Evolutionary conservation across 2,329 filamentous ascomycete genomes (phyloP), one percentile per base, ranked within the genome.

Genomic region (Celoporthe dispersa): DNA sequence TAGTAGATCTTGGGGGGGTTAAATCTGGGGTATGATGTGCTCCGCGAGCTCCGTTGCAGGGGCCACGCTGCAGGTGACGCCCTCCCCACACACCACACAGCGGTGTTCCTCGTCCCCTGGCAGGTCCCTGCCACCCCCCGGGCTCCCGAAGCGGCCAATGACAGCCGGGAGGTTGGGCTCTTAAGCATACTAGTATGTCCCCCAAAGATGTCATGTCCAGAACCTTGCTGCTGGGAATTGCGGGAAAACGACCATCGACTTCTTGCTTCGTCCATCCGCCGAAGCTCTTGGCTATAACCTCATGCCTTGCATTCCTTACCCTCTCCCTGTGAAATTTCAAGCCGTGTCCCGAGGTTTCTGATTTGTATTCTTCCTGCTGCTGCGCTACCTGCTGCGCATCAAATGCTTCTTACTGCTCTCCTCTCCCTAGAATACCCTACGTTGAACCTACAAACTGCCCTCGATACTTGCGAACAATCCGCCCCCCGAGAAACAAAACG

Each of bases 51-150:
- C 44, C 44, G 22, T 48, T 28, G 28, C 51, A 55, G 51, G 51
- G 51, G 51, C n/a, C n/a, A 16, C 53, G 25, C 53, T 57, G 53
- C 53, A 60, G 57, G 57, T 60, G 57, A 60, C 33, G 44, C 22
- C 14, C 14, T 37, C 57, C 33, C 57, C 57, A 37, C 57, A n/a
- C 37, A 7, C 37, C 7, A 39, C 37, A 7, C 25, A 28, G 57
- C 31, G 16, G 57, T 60, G 31, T 22, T n/a, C 6, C 22, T n/a
- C n/a, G n/a, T n/a, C 31, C 57, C 33, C 57, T 60, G 57, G 31
- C 16, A 19, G 57, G 31, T 7, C 57, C 31, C 57, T 8, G 12
- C 19, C 19, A 7, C 19, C 44, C 22, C 19, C 8, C 16, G 37
- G 9, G 9, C 44, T 19, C 7, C 44, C 22, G 16, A 7, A 11